Evolutionary conservation across 2,329 filamentous ascomycete species (phyloP).

Genomic region (Trichoderma atrobrunneum): DNA sequence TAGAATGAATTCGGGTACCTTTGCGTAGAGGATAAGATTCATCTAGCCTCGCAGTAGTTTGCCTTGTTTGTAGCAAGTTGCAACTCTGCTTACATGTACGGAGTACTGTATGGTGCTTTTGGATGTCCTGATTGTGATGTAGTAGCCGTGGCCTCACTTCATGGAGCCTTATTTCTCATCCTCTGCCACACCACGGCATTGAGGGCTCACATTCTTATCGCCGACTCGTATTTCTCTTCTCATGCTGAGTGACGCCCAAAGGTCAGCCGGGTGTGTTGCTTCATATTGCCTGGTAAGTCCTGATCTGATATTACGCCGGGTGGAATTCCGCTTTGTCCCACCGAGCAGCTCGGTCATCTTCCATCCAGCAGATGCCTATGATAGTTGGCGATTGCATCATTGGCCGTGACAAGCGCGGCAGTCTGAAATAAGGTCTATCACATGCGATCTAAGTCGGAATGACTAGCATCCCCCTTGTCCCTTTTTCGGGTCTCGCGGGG

Average conservation of each 20-base stretch:
- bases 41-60: background rate
- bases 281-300: background rate
- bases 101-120: background rate
- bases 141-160: background rate
- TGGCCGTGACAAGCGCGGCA: slow-evolving; percentile 5
- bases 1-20: background rate
- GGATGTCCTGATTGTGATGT: background rate
- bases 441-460: slow-evolving; percentile 8
- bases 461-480: background rate
- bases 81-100: background rate
- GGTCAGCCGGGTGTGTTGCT: background rate
- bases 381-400: slow-evolving; percentile 9
- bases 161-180: background rate
- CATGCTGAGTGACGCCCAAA: background rate
- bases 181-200: background rate
- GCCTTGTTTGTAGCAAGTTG: background rate
- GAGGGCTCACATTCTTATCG: background rate
- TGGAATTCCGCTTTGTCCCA: background rate
- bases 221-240: background rate
- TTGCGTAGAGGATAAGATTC: background rate
- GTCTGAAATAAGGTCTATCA: slow-evolving; percentile 6
- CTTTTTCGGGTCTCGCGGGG: background rate
- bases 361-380: background rate
- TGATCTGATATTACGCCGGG: background rate
- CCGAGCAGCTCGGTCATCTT: slow-evolving; percentile 7